Base-by-base conservation (phyloP, 2,329 filamentous ascomycete genomes). In the Hypoxylon sp. region DNA sequence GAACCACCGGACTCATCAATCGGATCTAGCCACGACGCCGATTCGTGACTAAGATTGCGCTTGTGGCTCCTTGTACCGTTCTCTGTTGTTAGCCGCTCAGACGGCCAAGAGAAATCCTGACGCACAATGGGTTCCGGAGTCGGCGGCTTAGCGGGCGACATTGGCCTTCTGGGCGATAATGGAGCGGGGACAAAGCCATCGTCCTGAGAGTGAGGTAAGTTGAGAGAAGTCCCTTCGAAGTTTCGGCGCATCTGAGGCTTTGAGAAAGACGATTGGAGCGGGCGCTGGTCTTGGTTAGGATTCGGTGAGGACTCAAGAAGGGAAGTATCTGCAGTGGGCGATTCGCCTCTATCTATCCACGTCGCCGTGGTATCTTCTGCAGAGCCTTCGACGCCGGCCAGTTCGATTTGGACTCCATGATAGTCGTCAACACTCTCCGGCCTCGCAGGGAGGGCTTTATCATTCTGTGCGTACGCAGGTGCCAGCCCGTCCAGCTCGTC, bases 11-110 rank as follows among this genome's bases (percentile, higher is more conserved):
- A 97, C 74, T 97, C 94, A 77, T 97, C 93, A 62, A 97, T 96
- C 0, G 93, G 95, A 76, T 97, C 93, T n/a, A 97, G 81, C 94
- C 94, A 97, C 0, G 94, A 97, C 57, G 92, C 93, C 3, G 92
- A 93, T 76, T 94, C 93, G 67, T 91, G 90, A 75, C 93, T 95
- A 10, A 87, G 85, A 23, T 88, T 89, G 66, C 88, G 81, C 21
- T 79, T 79, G 71, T 89, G 87, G 9, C 82, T 77, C 34, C 70
- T 70, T 11, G 66, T 34, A 2, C 71, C 50, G 7, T 53, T 74
- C 51, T 69, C 67, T 58, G 46, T 73, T 49, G 52, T 63, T 61
- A 74, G 65, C 56, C 72, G 74, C 72, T 76, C 68, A 38, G 68
- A 63, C 28, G 64, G 59, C 63, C 77, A 69, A 41, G 78, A 79